Conservation (phyloP, 1,284 basidiomycete genomes). For the Puccinia novopanici region DNA sequence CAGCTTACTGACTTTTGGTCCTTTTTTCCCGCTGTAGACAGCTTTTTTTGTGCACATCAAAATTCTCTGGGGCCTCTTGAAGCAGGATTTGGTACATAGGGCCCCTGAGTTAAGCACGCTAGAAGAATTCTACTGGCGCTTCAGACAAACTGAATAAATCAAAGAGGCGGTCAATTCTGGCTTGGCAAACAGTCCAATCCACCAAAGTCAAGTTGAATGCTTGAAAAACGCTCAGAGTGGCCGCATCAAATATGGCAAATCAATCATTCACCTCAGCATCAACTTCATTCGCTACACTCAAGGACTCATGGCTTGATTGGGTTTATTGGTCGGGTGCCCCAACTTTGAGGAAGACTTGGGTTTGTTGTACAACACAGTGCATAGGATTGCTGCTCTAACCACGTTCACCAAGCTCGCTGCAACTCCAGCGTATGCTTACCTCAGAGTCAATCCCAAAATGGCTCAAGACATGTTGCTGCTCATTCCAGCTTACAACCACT, state of each 20-base stretch:
- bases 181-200: no score
- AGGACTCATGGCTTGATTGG: constrained; percentile 17
- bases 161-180: background rate
- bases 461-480: background rate
- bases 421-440: constrained; percentile 2
- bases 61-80: constrained; percentile 40
- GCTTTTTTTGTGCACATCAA: constrained; percentile 41
- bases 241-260: background rate
- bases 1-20: background rate
- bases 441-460: constrained; percentile 10
- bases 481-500: constrained; percentile 34
- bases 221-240: constrained; percentile 1
- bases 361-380: constrained; percentile 33
- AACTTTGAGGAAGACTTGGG: constrained; percentile 5
- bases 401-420: constrained; percentile 18
- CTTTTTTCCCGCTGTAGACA: background rate
- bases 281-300: constrained; percentile 17
- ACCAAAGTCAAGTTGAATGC: background rate
- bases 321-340: constrained; percentile 23
- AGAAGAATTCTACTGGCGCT: constrained; percentile 13
- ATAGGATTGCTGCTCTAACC: constrained; percentile 35
- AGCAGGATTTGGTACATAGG: constrained; percentile 14
- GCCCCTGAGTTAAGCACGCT: constrained; percentile 16
- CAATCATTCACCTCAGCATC: background rate
- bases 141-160: background rate